phyloP scores from a whole-genome alignment of 768 basidiomycete genomes.

The Auricularia cornea region DNA sequence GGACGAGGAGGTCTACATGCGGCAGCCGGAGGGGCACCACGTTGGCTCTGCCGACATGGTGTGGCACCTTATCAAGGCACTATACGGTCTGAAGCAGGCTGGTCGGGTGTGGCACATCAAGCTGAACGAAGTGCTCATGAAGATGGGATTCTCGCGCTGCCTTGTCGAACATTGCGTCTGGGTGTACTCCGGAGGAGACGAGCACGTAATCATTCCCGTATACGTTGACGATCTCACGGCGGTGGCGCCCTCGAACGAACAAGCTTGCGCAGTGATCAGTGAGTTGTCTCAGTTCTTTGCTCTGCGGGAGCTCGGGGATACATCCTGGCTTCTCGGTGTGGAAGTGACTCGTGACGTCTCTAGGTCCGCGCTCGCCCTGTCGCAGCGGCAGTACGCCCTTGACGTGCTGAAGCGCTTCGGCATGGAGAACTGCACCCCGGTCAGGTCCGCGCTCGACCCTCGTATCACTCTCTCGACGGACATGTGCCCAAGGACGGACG shows the following conservation, averaged over 20 bases:
- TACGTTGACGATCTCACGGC: constrained; percentile 26
- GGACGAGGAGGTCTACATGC: constrained; percentile 16
- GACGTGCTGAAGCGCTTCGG: background rate
- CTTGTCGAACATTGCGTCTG: constrained; percentile 10
- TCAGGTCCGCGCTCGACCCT: background rate
- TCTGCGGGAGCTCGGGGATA: background rate
- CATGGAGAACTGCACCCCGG: background rate
- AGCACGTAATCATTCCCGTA: constrained; percentile 21
- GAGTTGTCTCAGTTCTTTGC: background rate
- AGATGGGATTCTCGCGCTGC: constrained; percentile 2
- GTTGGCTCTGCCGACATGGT: background rate
- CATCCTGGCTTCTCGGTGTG: too few relatives aligned
- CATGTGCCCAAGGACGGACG: constrained; percentile 1
- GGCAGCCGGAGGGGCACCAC: constrained; percentile 21
- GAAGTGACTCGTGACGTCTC: background rate
- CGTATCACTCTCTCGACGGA: constrained; percentile 4
- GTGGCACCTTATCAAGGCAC: constrained; percentile 20
- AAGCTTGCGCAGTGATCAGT: background rate
- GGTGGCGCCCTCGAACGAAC: background rate
- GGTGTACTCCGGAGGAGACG: constrained; percentile 17
- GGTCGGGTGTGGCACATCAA: constrained; percentile 28
- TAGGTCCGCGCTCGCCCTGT: background rate
- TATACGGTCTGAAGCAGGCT: constrained; percentile 39
- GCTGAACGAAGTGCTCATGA: constrained; percentile 4
- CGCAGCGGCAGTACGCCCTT: background rate